A percentile compares a stretch with the other conserved stretches of the same genome.
Evolutionary conservation across 805 yeast genomes (phyloP).

Genomic region (Hanseniaspora clermontiae): DNA sequence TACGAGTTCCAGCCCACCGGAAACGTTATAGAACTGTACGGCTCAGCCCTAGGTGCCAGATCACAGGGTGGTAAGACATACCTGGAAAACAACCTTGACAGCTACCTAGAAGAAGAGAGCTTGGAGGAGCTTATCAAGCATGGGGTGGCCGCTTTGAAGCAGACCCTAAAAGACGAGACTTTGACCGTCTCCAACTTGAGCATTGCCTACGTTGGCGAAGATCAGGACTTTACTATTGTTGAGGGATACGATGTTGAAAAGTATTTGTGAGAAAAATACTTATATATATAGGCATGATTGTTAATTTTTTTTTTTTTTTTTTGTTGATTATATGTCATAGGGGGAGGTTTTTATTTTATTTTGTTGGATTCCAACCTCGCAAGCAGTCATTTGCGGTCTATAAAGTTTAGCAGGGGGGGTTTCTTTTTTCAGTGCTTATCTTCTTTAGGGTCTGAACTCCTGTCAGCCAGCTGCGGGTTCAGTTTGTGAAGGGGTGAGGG

Average conservation of each 20-base stretch:
- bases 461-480: not conserved
- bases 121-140: conserved; percentile 68
- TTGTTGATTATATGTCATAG: no score
- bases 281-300: no score
- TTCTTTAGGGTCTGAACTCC: not conserved
- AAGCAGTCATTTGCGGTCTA: not conserved
- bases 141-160: conserved; percentile 84
- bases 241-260: conserved; percentile 69
- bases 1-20: conserved; percentile 96
- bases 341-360: no score
- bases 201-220: conserved; percentile 84
- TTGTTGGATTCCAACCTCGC: no score
- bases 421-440: not conserved
- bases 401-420: not conserved
- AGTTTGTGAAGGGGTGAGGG: not conserved
- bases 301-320: no score
- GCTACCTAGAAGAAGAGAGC: conserved; percentile 44
- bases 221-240: conserved; percentile 55
- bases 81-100: conserved; percentile 71
- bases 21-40: conserved; percentile 76
- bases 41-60: conserved; percentile 95
- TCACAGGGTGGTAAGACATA: conserved; percentile 97
- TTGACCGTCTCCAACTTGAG: conserved; percentile 73
- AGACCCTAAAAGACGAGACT: conserved; percentile 90
- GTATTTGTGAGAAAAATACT: conserved; percentile 20